Base-by-base conservation (phyloP, 2,329 filamentous ascomycete species). In the Rhynchosporium graminicola region DNA sequence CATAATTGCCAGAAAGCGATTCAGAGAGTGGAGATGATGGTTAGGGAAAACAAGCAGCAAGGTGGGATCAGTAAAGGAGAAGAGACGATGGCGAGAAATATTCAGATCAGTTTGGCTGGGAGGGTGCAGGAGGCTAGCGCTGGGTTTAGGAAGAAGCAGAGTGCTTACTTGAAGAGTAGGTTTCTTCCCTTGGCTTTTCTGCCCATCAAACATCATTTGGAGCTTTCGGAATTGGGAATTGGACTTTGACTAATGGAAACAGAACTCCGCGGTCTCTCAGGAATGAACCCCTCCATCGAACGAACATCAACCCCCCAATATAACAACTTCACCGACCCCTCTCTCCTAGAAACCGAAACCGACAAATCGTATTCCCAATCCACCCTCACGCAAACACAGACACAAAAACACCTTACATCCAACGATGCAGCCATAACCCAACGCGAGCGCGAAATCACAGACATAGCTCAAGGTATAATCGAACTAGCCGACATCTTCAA, bases 381-480 rank as follows among this genome's bases (percentile, higher is more conserved):
- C 0, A 92, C 94, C 0, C 83, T 98, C 1, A 89, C 93, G 73
- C 90, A 92, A 70, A 91, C 91, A 1, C 69, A 36, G 9, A 36
- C 69, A 60, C 84, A 87, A 71, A 84, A 83, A 68, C 82, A 85
- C 61, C 78, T 90, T 36, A 85, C 87, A 63, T 89, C 87, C 63
- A 92, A 96, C 73, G 94, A 98, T 74, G 82, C 87, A 2, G 86
- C 86, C 43, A 98, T 99, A 70, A 85, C 88, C 65, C 95, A 98
- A 75, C 90, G 95, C 67, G 95, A 99, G 77, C 88, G 90, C 46
- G 95, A 98, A 76, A 99, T 99, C 71, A 96, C 96, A 73, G 93
- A 97, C 70, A 99, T 99, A 67, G 95, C 95, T 2, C 93, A 97
- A 74, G 94, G 95, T 62, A 98, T 99, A 76, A 98, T 99, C 72